Percentiles rank a stretch among this genome's conserved stretches.
Conservation (phyloP, 2,329 filamentous ascomycete genomes). For the Thelonectria discophora region DNA sequence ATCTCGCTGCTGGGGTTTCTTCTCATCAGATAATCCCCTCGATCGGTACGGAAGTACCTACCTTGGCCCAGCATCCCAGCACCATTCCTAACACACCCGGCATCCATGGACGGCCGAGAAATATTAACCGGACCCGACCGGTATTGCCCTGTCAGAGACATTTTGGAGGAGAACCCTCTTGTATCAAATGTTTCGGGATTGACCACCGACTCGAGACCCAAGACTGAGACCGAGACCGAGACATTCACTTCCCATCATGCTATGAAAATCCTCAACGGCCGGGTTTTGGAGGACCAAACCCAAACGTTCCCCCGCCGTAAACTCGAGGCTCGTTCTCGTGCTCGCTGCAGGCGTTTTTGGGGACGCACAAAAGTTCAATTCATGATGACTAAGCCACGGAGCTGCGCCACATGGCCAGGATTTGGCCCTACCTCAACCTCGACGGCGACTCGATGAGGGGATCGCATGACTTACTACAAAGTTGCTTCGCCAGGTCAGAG, state of each 20-base stretch:
- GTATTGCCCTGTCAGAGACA: not conserved
- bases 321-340: too few species aligned
- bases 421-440: not conserved
- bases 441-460: not conserved
- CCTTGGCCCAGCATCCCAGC: not conserved
- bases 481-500: not conserved
- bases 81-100: not conserved
- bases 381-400: not conserved
- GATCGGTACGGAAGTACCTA: not conserved
- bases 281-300: too few species aligned
- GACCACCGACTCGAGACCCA: not conserved
- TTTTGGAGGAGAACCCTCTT: not conserved
- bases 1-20: not conserved
- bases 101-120: not conserved
- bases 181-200: not conserved
- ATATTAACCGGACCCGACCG: not conserved
- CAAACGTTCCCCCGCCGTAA: too few species aligned
- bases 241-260: not conserved
- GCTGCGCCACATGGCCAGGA: not conserved
- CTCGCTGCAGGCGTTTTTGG: too few species aligned
- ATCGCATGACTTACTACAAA: not conserved
- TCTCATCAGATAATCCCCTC: not conserved
- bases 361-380: not conserved
- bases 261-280: too few species aligned
- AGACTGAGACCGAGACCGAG: not conserved